A percentile compares a stretch with the other conserved stretches of the same genome.
These are phyloP conservation scores for Barnettozyma siamensis DNA, from an alignment of 805 yeast species.

Conservation along the genomic window DNA sequence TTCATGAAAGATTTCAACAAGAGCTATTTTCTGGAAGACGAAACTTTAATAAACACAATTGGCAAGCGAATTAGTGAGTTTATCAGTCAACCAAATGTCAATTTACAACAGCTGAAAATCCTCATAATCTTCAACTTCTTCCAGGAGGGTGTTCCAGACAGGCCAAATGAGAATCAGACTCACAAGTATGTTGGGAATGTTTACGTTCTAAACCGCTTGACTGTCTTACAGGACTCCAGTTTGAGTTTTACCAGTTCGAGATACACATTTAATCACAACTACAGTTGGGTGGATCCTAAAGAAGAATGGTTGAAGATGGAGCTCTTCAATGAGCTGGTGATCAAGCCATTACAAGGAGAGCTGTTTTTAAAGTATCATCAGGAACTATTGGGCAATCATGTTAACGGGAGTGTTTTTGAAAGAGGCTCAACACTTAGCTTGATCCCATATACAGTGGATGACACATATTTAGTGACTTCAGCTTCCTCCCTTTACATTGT, in stretches of 20 bases:
- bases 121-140: constrained; percentile 17
- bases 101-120: constrained; percentile 15
- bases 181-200: constrained; percentile 25
- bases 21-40: constrained; percentile 16
- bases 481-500: constrained; percentile 19
- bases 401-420: constrained; percentile 16
- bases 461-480: constrained; percentile 13
- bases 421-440: constrained; percentile 19
- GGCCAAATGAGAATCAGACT: constrained; percentile 20
- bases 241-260: constrained; percentile 17
- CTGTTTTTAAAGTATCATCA: constrained; percentile 19
- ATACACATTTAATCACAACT: constrained; percentile 20
- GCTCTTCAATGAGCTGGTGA: constrained; percentile 20
- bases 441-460: constrained; percentile 21
- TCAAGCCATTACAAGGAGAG: constrained; percentile 20
- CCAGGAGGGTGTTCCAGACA: constrained; percentile 22
- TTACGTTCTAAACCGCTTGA: constrained; percentile 17
- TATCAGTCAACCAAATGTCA: constrained; percentile 12
- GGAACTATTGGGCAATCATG: constrained; percentile 19
- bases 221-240: constrained; percentile 17
- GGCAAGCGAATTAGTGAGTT: constrained; percentile 17
- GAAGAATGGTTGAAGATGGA: constrained; percentile 20
- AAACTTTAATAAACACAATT: constrained; percentile 12
- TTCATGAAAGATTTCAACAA: constrained; percentile 22
- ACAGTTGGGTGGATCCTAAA: constrained; percentile 20